phyloP scores from a whole-genome alignment of 768 basidiomycete species.

The Pisolithus tinctorius region DNA sequence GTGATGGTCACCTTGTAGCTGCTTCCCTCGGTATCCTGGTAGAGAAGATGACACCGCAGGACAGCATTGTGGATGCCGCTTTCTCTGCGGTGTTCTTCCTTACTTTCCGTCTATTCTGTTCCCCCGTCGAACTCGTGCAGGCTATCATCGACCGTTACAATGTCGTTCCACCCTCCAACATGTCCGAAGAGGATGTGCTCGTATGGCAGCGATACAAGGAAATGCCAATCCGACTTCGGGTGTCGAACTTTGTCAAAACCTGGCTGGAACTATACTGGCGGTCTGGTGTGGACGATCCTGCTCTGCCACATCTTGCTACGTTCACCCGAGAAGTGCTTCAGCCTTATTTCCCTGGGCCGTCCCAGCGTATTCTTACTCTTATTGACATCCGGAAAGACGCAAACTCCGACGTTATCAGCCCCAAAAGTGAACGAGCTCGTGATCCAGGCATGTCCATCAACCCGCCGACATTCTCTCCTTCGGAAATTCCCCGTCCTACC shows the following conservation, averaged over 20 bases:
- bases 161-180: slow-evolving; percentile 53
- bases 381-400: slow-evolving; percentile 49
- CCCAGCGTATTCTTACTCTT: slow-evolving; percentile 67
- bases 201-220: slow-evolving; percentile 86
- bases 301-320: slow-evolving; percentile 47
- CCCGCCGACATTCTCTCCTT: slow-evolving; percentile 42
- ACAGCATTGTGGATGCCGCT: slow-evolving; percentile 79
- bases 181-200: slow-evolving; percentile 53
- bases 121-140: slow-evolving; percentile 68
- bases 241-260: slow-evolving; percentile 87
- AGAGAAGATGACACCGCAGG: slow-evolving; percentile 97
- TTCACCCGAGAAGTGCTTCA: slow-evolving; percentile 61
- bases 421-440: slow-evolving; percentile 56
- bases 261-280: slow-evolving; percentile 95
- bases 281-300: slow-evolving; percentile 60
- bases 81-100: slow-evolving; percentile 91
- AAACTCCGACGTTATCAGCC: slow-evolving; percentile 42
- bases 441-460: slow-evolving; percentile 74
- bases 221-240: slow-evolving; percentile 82
- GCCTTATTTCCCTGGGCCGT: slow-evolving; percentile 58
- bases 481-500: slow-evolving; percentile 79
- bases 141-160: slow-evolving; percentile 81
- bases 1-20: slow-evolving; percentile 84
- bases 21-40: slow-evolving; percentile 85
- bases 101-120: slow-evolving; percentile 89